phyloP scores from a whole-genome alignment of 352 stramenopile genomes.

The Phytopythium aichiense region DNA sequence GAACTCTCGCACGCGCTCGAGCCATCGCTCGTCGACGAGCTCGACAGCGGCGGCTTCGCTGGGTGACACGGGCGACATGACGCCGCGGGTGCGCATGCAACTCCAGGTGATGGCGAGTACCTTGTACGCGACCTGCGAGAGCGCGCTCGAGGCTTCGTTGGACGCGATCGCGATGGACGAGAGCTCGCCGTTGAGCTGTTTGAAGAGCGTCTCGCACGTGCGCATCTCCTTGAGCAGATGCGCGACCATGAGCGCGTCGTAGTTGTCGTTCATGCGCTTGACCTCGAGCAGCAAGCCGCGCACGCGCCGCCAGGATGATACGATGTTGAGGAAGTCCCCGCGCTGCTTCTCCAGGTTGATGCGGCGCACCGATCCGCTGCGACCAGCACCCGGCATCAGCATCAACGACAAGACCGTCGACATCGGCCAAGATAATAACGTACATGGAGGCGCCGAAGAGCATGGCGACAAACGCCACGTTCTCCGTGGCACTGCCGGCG shows the following conservation, averaged over 20 bases:
- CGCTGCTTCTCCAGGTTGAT: conserved; percentile 65
- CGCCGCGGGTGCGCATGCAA: conserved; percentile 34
- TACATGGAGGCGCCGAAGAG: conserved; percentile 70
- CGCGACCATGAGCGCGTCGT: conserved; percentile 61
- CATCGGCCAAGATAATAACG: not conserved
- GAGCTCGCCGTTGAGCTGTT: conserved; percentile 67
- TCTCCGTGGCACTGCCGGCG: conserved; percentile 52
- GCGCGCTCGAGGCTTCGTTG: conserved; percentile 65
- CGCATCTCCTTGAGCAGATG: conserved; percentile 82
- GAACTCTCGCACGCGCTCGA: conserved; percentile 66
- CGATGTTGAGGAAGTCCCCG: conserved; percentile 55
- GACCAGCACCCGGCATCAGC: not conserved
- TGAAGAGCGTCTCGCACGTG: conserved; percentile 70
- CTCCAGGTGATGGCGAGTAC: conserved; percentile 61
- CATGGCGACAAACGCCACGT: conserved; percentile 76
- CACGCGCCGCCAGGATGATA: conserved; percentile 77
- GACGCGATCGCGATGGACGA: conserved; percentile 55
- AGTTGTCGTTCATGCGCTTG: conserved; percentile 73
- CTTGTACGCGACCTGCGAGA: conserved; percentile 69
- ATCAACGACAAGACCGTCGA: conserved; percentile 2
- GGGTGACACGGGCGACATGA: conserved; percentile 7
- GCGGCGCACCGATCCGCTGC: conserved; percentile 38
- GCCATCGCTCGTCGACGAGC: conserved; percentile 60
- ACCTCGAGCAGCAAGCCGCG: conserved; percentile 50
- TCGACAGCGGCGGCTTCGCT: conserved; percentile 27